These are phyloP conservation scores for Epichloe scottii DNA, from an alignment of 2,329 filamentous ascomycete species.

Conservation along the genomic window DNA sequence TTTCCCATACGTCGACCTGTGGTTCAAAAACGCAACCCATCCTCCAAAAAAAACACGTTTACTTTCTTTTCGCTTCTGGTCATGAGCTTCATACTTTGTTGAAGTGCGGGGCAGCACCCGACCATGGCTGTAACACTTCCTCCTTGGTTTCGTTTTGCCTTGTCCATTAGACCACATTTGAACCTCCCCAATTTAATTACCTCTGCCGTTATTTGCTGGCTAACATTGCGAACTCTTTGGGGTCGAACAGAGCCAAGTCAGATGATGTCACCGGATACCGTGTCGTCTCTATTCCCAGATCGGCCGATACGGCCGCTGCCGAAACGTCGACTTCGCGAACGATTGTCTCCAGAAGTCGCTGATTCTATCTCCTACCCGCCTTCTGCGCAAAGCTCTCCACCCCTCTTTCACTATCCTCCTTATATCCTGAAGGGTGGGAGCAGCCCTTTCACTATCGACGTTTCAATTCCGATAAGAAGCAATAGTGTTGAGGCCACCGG, in stretches of 20 bases:
- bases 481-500: neutral
- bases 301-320: slow-evolving; percentile 88
- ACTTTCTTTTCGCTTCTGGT: neutral
- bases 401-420: slow-evolving; percentile 54
- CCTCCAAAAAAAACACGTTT: neutral
- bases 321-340: slow-evolving; percentile 75
- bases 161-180: slow-evolving; percentile 5
- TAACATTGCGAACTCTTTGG: slow-evolving; percentile 14
- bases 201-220: slow-evolving; percentile 13
- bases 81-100: neutral
- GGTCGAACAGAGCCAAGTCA: slow-evolving; percentile 28
- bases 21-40: neutral
- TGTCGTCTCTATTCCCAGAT: slow-evolving; percentile 72
- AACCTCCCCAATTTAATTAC: slow-evolving; percentile 8
- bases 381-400: slow-evolving; percentile 54
- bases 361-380: slow-evolving; percentile 74
- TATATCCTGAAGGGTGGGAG: slow-evolving; percentile 40
- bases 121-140: slow-evolving; percentile 1
- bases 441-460: slow-evolving; percentile 8
- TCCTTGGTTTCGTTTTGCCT: slow-evolving; percentile 2
- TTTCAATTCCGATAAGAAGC: neutral
- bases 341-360: slow-evolving; percentile 73
- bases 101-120: slow-evolving; percentile 5
- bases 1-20: slow-evolving; percentile 4
- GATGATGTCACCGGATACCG: slow-evolving; percentile 59